Evolutionary conservation across 108 stramenopile genomes (phyloP), one percentile per base, ranked within the genome.

Genomic region (Aureococcus anophagefferens): DNA sequence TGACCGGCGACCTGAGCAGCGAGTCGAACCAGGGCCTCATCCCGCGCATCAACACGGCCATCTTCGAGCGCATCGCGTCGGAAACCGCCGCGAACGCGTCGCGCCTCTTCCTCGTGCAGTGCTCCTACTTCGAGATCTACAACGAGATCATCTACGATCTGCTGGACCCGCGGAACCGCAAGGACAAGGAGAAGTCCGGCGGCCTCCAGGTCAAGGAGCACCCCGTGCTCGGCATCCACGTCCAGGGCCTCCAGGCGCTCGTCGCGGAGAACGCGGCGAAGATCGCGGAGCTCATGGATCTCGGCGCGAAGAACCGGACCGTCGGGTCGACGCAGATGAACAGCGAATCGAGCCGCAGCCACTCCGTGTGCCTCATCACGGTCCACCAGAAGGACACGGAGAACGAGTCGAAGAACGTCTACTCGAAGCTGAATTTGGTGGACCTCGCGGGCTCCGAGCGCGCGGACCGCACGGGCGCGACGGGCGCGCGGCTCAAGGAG

Each of bases 121-220:
- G 68, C 17, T 82, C 80, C 30, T 88, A 81, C 65, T 71, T 88
- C 30, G 87, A 88, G 66, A 86, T 88, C 35, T 88, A 88, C 73
- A 86, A 88, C 65, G 87, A 88, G 77, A 69, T 95, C 62, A 87
- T 99, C 67, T 82, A 91, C 35, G 98, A 99, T 82, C 79, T 99
- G 62, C 83, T 99, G 46, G 86, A 85, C 74, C 85, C 86, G 7
- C 74, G 68, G 63, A 7, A 3, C 7, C 51, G 51, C 51, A 59
- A 59, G 51, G 84, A 84, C 0, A 84, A 82, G 65, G 51, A 81
- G 51, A 18, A 33, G 46, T 30, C 33, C 17, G 46, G 36, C 16
- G 68, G 68, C 46, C 79, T 88, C 46, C 70, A 85, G 63, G 80
- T 87, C 44, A 73, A 81, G 30, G 85, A 87, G 65, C 80, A 83